These are phyloP conservation scores for Cordyceps tenuipes DNA, from an alignment of 2,329 filamentous ascomycete species.

Conservation along the genomic window DNA sequence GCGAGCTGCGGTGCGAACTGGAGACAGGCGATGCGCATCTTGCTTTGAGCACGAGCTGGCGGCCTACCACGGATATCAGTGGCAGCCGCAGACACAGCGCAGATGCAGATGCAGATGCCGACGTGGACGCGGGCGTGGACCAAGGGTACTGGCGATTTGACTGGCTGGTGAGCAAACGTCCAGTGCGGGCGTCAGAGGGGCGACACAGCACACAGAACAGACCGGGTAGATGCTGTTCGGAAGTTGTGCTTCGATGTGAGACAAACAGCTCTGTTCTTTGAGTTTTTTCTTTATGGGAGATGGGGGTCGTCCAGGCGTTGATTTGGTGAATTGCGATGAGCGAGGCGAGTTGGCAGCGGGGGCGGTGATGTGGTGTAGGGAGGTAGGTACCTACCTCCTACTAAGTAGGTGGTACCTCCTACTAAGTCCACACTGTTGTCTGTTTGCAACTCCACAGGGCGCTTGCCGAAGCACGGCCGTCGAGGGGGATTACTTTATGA, in stretches of 20 bases:
- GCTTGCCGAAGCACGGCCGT: background rate
- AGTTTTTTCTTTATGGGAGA: background rate
- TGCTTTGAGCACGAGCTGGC: conserved; percentile 25
- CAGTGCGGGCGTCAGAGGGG: background rate
- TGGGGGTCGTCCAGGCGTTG: background rate
- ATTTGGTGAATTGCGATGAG: background rate
- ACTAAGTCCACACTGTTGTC: background rate
- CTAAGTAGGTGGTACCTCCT: background rate
- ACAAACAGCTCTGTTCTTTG: background rate
- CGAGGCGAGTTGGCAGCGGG: conserved; percentile 1
- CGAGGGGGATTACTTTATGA: background rate
- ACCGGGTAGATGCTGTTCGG: background rate
- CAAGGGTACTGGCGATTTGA: background rate
- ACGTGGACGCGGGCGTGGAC: too few species aligned
- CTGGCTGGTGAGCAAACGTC: background rate
- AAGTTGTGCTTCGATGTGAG: background rate
- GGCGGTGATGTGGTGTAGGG: too few species aligned
- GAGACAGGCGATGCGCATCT: conserved; percentile 61
- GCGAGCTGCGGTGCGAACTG: conserved; percentile 67
- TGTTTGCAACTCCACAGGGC: background rate
- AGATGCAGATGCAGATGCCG: background rate
- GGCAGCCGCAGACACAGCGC: background rate
- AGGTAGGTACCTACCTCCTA: too few species aligned
- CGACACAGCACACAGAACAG: background rate
- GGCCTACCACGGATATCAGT: background rate